These are phyloP conservation scores for Gomphus sp. DNA, from an alignment of 1,284 basidiomycete genomes.

Conservation along the genomic window DNA sequence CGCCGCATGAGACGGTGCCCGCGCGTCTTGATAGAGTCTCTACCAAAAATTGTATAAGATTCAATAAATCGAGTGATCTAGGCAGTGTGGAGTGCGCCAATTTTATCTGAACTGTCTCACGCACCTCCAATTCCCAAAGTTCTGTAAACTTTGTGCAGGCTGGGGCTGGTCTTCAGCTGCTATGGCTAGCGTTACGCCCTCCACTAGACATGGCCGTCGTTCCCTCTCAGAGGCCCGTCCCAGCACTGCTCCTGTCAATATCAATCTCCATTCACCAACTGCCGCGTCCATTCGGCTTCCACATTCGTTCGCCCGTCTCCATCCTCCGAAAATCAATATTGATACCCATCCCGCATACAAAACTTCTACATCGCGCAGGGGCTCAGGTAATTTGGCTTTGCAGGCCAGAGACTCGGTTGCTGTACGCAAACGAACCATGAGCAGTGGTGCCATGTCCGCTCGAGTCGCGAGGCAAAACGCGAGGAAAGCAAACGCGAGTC, in stretches of 20 bases:
- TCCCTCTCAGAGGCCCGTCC: not conserved
- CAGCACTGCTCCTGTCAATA: not conserved
- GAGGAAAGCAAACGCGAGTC: not conserved
- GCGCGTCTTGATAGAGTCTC: not conserved
- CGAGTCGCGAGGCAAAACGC: conserved; percentile 6
- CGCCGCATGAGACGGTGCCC: not conserved
- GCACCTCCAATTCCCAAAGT: not conserved
- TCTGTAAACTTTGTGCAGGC: not conserved
- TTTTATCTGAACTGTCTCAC: not conserved
- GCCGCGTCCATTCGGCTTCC: not conserved
- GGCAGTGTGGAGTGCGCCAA: not conserved
- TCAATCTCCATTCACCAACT: not conserved
- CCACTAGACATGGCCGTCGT: not conserved
- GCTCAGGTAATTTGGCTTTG: conserved; percentile 18
- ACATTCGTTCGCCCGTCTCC: conserved; percentile 5
- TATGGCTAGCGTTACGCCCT: conserved; percentile 3
- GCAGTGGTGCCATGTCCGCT: conserved; percentile 8
- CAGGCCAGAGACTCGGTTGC: conserved; percentile 21
- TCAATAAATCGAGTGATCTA: not conserved
- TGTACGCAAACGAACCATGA: conserved; percentile 14
- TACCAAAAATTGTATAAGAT: not conserved
- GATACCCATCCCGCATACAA: not conserved
- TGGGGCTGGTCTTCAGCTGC: conserved; percentile 5
- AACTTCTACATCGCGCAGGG: conserved; percentile 19
- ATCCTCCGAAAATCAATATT: conserved; percentile 4